phyloP scores from a whole-genome alignment of 2,329 filamentous ascomycete genomes.

The Microascus cirrosus region DNA sequence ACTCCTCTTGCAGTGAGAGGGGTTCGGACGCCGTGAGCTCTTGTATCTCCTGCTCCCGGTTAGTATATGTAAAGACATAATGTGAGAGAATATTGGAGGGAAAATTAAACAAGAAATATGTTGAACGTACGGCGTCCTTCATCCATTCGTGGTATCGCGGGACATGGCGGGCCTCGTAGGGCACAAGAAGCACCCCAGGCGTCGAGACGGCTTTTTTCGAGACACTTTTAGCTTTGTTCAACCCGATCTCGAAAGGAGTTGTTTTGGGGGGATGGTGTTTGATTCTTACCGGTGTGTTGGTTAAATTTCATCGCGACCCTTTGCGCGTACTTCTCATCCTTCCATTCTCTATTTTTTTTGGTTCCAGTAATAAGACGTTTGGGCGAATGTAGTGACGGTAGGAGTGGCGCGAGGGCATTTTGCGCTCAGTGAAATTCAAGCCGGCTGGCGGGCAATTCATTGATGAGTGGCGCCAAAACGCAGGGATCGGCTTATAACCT shows the following conservation, averaged over 20 bases:
- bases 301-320: neutral
- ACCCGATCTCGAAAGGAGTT: too few species aligned
- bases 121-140: constrained; percentile 54
- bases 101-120: too few species aligned
- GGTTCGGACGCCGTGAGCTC: constrained; percentile 80
- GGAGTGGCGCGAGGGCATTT: too few species aligned
- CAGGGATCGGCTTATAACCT: too few species aligned
- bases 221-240: neutral
- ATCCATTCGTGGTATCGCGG: constrained; percentile 82
- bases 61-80: too few species aligned
- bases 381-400: too few species aligned
- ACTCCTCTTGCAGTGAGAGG: constrained; percentile 69
- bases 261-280: neutral
- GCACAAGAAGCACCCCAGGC: constrained; percentile 60
- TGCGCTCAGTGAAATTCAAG: too few species aligned
- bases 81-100: too few species aligned
- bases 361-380: neutral
- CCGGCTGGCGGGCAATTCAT: too few species aligned
- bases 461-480: too few species aligned
- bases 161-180: constrained; percentile 76
- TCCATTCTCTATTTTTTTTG: neutral
- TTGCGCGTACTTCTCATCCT: neutral
- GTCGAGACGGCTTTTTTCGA: constrained; percentile 52
- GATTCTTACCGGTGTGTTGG: neutral
- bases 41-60: constrained; percentile 51